Evolutionary conservation across 352 stramenopile species (phyloP), one percentile per base, ranked within the genome.

Genomic region (Elongisporangium undulatum): DNA sequence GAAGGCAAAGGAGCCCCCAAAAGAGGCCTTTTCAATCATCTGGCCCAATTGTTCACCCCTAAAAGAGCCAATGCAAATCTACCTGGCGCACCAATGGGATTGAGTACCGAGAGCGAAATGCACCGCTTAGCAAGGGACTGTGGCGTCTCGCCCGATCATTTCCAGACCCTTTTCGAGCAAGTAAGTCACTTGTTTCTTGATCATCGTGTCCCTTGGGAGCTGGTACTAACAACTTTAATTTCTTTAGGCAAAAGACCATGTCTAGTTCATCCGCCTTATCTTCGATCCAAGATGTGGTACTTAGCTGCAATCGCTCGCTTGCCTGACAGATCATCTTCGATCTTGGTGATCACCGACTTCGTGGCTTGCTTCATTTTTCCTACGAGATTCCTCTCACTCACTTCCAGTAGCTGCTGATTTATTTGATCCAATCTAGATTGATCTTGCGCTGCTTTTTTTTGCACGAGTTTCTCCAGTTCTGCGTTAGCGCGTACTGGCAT

Each of bases 351-450:
- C 10, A 71, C 69, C 4, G 68, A 62, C 24, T 90, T 87, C 3
- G 70, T 81, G 1, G 59, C 63, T 13, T 66, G 59, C 49, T 83
- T 85, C 20, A 77, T 63, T 51, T 88, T 84, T 4, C 77, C 78
- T 0, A 86, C 62, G 0, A 88, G 54, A 56, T 89, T 74, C 19
- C 79, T 67, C 51, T 86, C 75, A 24, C 81, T 66, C 0, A 93
- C 29, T 53, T 87, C 76, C 10, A 83, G 39, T 8, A 93, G 64
- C 23, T 90, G 71, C 34, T 82, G 60, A n/a, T 89, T 74, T 26
- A 93, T 58, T 61, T 87, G 61, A 51, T 73, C 71, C 15, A 93
- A 22, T 24, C 79, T 15, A 0, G 50, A 61, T 38, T 71, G 41
- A 56, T 93, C 84, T 59, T 79, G 49, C 5, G 48, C 58, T 24